Evolutionary conservation across 2,329 filamentous ascomycete species (phyloP), one percentile per base, ranked within the genome.

Genomic region (Chalaropsis thielavioides): DNA sequence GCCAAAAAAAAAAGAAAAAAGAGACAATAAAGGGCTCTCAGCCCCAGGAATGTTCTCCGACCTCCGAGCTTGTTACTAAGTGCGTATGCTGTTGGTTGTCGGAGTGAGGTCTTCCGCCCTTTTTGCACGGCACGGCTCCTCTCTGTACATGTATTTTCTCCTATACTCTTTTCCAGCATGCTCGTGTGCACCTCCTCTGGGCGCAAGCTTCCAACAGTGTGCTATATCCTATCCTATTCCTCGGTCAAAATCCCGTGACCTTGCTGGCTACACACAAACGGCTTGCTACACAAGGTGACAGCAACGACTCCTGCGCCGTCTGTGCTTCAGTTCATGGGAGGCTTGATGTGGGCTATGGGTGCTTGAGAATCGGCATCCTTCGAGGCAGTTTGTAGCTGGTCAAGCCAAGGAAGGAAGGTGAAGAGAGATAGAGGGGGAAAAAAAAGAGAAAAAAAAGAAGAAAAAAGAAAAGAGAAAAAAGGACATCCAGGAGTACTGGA

Each of bases 241-340:
- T 49, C 11, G 44, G 8, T 10, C 44, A 22, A 49, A 19, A 22
- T 19, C 44, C n/a, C 19, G 44, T 19, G 17, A 17, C n/a, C 44
- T 49, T 49, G 44, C 51, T 27, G 27, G 24, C 51, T 56, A 27
- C 24, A 31, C 24, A 10, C 24, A 31, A 31, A 56, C 51, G 22
- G 22, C 51, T 56, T 27, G 51, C 51, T 13, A 56, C 51, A 56
- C 51, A 56, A 27, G 22, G 51, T 56, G 51, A 27, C 51, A 56
- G 51, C 51, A 35, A 27, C 15, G 24, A 27, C 51, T 56, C 51
- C 51, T 56, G 27, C 51, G 51, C 27, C 24, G 51, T 56, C 51
- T 56, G 51, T 56, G 51, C 51, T 56, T 56, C 51, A 56, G 51
- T 56, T 56, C 51, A 56, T 56, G 51, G 44, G 44, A 49, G 44